A percentile compares a stretch with the other conserved stretches of the same genome.
Conservation (phyloP, 176 grass and related monocot species). For the Zoysia pacifica region DNA sequence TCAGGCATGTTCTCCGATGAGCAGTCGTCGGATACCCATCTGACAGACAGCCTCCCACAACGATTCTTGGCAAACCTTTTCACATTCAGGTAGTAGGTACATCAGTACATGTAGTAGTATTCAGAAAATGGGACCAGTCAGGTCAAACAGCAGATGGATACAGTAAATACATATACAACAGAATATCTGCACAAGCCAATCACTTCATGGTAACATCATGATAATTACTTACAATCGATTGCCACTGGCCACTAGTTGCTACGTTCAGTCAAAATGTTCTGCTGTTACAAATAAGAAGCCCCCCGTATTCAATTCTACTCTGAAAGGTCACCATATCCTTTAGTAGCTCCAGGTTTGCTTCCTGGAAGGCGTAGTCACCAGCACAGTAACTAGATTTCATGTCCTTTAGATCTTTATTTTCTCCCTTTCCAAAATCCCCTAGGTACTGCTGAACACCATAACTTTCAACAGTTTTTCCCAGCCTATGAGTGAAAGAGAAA, state of each 20-base stretch:
- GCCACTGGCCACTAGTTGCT: neutral
- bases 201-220: slow-evolving; percentile 20
- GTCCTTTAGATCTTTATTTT: slow-evolving; percentile 29
- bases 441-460: slow-evolving; percentile 45
- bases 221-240: slow-evolving; percentile 23
- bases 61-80: no score
- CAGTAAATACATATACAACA: neutral
- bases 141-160: neutral
- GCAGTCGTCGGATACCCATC: no score
- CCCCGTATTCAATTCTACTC: slow-evolving; percentile 51
- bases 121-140: neutral
- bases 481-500: slow-evolving; percentile 47
- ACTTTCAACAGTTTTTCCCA: slow-evolving; percentile 24
- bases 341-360: slow-evolving; percentile 24
- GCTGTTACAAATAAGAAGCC: slow-evolving; percentile 52
- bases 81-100: no score
- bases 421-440: slow-evolving; percentile 41
- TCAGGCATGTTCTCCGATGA: no score
- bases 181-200: neutral
- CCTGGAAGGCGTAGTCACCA: slow-evolving; percentile 53
- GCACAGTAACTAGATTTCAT: slow-evolving; percentile 38
- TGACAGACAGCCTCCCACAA: no score
- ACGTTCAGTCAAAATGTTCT: slow-evolving; percentile 51
- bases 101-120: no score
- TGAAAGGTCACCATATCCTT: slow-evolving; percentile 38